Percentiles rank a stretch among this genome's conserved stretches.
These are phyloP conservation scores for Candida boidinii DNA, from an alignment of 805 yeast species.

Conservation along the genomic window DNA sequence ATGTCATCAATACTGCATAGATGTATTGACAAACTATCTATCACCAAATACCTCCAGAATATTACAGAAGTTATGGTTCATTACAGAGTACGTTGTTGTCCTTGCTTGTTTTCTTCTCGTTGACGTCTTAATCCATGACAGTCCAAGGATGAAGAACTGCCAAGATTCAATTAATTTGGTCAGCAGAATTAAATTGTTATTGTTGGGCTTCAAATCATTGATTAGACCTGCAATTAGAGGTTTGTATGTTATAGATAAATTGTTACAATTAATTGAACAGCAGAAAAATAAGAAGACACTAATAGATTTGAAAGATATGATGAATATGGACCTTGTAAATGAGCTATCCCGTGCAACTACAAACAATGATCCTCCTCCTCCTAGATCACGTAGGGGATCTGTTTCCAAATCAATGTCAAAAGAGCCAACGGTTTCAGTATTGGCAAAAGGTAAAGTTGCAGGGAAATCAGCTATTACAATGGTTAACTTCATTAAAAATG, in stretches of 20 bases:
- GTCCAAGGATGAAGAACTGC: neutral
- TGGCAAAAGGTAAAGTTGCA: too few relatives aligned
- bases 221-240: slow-evolving; percentile 4
- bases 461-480: too few relatives aligned
- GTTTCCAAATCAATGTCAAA: too few relatives aligned
- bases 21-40: neutral
- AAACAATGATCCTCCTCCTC: too few relatives aligned
- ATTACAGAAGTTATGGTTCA: slow-evolving; percentile 1
- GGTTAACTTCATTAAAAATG: too few relatives aligned
- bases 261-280: slow-evolving; percentile 1
- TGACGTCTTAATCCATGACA: neutral
- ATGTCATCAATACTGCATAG: neutral
- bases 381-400: too few relatives aligned
- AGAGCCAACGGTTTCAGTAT: too few relatives aligned
- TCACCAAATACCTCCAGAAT: neutral
- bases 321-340: too few relatives aligned
- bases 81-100: slow-evolving; percentile 1
- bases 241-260: neutral
- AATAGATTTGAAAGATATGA: too few relatives aligned
- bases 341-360: too few relatives aligned
- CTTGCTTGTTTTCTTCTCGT: slow-evolving; percentile 1
- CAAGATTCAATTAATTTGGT: neutral
- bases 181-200: neutral
- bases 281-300: too few relatives aligned
- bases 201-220: neutral